Base-by-base conservation (phyloP, 768 basidiomycete genomes). In the Boletus pseudopeckii region DNA sequence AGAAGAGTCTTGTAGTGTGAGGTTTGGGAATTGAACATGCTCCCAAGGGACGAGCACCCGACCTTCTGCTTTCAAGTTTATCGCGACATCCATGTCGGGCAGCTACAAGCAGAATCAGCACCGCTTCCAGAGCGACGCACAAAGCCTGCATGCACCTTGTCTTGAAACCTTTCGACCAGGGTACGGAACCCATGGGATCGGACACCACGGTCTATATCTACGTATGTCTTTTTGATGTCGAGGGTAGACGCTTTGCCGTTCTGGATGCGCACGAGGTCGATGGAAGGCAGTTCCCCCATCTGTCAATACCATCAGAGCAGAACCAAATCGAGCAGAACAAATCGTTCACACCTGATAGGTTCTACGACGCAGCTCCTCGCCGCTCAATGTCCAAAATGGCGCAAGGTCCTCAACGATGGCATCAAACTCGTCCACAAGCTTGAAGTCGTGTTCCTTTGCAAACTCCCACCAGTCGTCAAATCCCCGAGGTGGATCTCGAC, bases 11-110 rank as follows among this genome's bases (percentile, higher is more conserved):
- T 72, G 71, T 13, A 28, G 40, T 0, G 92, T 90, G 44, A 85
- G 69, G 65, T 94, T 95, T 7, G 88, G 80, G 63, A 81, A 85
- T 37, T 73, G 66, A n/a, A 77, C 77, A 61, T 90, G 83, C 66
- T 96, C 93, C 93, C 94, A 97, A 39, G 93, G 90, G 5, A 96
- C 86, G 14, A 99, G 77, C 8, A 99, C 84, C 15, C 97, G 86
- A 11, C 96, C 92, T 72, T 98, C 97, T 1, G 94, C 89, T 72
- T 88, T 90, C 22, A 90, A 84, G 62, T 98, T 98, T 72, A 99
- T 84, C 0, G 97, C 84, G 59, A 99, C 85, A 62, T 97, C 89
- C 86, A 99, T 86, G 74, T 98, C 85, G 13, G 96, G 95, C 5
- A 98, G 79, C 85, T 93, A 42, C 36, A 22, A 37, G 30, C 4